phyloP scores from a whole-genome alignment of 768 basidiomycete species.

The Guyanaporus albipodus region DNA sequence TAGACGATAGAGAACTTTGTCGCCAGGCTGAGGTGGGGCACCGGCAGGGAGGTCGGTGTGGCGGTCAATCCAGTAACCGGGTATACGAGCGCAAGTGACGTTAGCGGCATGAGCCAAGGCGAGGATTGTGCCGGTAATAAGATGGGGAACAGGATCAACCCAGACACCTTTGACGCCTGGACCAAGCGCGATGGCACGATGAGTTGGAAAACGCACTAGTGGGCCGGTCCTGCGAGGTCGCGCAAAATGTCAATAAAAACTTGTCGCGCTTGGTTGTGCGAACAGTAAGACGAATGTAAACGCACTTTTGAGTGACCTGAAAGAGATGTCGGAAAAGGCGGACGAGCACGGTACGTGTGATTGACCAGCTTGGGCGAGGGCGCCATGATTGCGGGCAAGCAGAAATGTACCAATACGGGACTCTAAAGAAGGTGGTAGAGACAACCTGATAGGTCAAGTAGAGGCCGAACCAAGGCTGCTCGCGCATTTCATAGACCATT shows the following conservation, averaged over 20 bases:
- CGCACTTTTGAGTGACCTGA: constrained; percentile 20
- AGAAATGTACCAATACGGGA: constrained; percentile 24
- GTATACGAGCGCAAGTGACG: constrained; percentile 27
- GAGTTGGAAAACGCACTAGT: constrained; percentile 18
- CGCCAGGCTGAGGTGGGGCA: constrained; percentile 22
- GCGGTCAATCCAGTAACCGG: constrained; percentile 37
- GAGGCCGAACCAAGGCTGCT: constrained; percentile 14
- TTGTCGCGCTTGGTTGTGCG: no score
- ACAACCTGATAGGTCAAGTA: constrained; percentile 21
- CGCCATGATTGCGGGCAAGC: constrained; percentile 21
- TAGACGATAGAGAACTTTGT: constrained; percentile 33
- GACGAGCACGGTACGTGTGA: constrained; percentile 21
- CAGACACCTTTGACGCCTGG: constrained; percentile 31
- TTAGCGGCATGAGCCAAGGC: constrained; percentile 26
- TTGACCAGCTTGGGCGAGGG: constrained; percentile 21
- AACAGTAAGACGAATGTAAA: no score
- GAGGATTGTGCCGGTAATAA: constrained; percentile 31
- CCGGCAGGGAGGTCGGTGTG: constrained; percentile 14
- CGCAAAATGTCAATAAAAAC: not conserved
- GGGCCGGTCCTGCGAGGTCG: constrained; percentile 15
- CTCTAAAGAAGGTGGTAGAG: constrained; percentile 18
- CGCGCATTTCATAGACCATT: constrained; percentile 5
- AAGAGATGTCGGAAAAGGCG: constrained; percentile 18
- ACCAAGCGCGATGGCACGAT: constrained; percentile 17
- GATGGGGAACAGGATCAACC: constrained; percentile 32